Conservation (phyloP, 1,284 basidiomycete genomes). For the Trametes hirsuta region DNA sequence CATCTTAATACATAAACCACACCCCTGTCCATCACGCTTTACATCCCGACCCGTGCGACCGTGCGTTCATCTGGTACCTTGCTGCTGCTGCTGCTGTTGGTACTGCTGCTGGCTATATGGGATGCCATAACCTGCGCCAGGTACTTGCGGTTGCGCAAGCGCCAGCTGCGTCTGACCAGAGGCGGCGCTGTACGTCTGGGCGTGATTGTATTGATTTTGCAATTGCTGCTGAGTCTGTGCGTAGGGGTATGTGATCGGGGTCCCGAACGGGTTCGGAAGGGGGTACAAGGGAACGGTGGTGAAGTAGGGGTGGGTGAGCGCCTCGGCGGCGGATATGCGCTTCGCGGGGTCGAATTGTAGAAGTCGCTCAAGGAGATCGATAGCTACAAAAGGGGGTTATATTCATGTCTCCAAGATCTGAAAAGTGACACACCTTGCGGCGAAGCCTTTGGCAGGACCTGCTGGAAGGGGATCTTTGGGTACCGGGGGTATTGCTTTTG, state of each 20-base stretch:
- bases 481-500: slow-evolving; percentile 87
- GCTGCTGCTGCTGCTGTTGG: slow-evolving; percentile 1
- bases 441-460: slow-evolving; percentile 91
- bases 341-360: slow-evolving; percentile 97
- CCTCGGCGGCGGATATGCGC: slow-evolving; percentile 91
- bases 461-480: slow-evolving; percentile 88
- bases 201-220: slow-evolving; percentile 37
- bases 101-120: slow-evolving; percentile 33
- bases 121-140: slow-evolving; percentile 38
- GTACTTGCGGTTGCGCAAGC: slow-evolving; percentile 41
- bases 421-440: slow-evolving; percentile 67
- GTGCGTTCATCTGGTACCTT: not conserved
- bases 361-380: slow-evolving; percentile 93
- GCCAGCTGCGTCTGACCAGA: slow-evolving; percentile 38
- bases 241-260: slow-evolving; percentile 69
- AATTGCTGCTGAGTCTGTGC: slow-evolving; percentile 52
- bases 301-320: slow-evolving; percentile 94
- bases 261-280: slow-evolving; percentile 48
- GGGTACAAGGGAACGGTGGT: slow-evolving; percentile 55
- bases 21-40: not conserved
- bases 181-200: slow-evolving; percentile 36
- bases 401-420: not conserved
- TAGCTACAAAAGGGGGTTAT: slow-evolving; percentile 55
- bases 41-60: not conserved
- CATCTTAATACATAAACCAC: not conserved